Evolutionary conservation across 78 protist genomes (phyloP).

Genomic region (Monocercomonoides exilis): DNA sequence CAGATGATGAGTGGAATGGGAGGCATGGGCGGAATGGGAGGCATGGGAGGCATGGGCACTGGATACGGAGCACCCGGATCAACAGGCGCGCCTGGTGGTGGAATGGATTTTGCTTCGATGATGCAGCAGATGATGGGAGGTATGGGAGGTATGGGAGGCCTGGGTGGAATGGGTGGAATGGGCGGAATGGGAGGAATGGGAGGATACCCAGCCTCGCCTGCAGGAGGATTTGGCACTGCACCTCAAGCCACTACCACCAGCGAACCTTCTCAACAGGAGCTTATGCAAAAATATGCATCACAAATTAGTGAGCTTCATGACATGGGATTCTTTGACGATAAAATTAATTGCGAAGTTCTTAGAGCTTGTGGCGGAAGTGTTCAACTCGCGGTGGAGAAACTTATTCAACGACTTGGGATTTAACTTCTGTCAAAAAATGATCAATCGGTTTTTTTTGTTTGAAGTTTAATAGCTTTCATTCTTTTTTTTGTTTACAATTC

Average conservation of each 20-base stretch:
- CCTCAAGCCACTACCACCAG: neutral
- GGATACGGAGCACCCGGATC: too few relatives aligned
- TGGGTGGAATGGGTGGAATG: neutral
- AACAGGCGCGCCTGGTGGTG: too few relatives aligned
- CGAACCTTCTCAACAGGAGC: neutral
- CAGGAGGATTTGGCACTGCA: too few relatives aligned
- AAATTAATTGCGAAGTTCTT: neutral
- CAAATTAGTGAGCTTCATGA: neutral
- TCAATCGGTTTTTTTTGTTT: too few relatives aligned
- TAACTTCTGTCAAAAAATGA: too few relatives aligned
- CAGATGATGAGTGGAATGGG: too few relatives aligned
- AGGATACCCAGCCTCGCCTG: too few relatives aligned
- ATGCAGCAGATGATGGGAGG: slow-evolving; percentile 10
- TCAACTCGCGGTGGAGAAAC: neutral
- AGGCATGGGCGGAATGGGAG: too few relatives aligned
- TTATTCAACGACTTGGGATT: too few relatives aligned
- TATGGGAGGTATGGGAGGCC: slow-evolving; percentile 10
- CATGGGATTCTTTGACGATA: neutral
- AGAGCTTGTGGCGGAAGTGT: neutral
- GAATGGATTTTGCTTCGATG: slow-evolving; percentile 11
- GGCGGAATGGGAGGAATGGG: neutral
- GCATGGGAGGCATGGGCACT: too few relatives aligned
- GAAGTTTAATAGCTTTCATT: too few relatives aligned
- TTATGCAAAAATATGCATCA: neutral
- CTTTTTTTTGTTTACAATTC: too few relatives aligned